phyloP scores from a whole-genome alignment of 2,329 filamentous ascomycete species.

The Beauveria bassiana region DNA sequence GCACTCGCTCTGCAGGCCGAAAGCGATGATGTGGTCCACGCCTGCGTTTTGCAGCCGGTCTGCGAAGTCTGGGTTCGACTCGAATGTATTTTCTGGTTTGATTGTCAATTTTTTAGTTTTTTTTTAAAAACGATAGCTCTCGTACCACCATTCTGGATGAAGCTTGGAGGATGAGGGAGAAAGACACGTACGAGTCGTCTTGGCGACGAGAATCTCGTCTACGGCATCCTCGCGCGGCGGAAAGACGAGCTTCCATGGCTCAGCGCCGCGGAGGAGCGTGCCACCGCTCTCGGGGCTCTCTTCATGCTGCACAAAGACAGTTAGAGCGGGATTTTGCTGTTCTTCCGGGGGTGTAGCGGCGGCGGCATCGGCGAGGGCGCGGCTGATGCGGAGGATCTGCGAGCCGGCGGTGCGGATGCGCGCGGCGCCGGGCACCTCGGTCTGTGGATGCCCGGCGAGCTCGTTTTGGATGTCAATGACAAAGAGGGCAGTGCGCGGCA shows the following conservation, averaged over 20 bases:
- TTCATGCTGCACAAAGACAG: conserved; percentile 25
- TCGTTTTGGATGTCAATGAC: conserved; percentile 28
- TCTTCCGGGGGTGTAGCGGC: background rate
- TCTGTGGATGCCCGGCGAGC: conserved; percentile 19
- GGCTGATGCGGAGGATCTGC: conserved; percentile 18
- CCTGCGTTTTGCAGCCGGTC: conserved; percentile 16
- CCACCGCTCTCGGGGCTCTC: conserved; percentile 18
- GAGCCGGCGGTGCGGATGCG: conserved; percentile 17
- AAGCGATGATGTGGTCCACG: conserved; percentile 19
- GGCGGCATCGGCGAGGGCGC: conserved; percentile 12
- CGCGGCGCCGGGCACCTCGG: conserved; percentile 20
- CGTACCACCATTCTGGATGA: too few relatives aligned
- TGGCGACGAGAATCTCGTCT: conserved; percentile 20
- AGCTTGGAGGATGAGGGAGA: too few relatives aligned
- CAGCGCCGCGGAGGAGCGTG: conserved; percentile 17
- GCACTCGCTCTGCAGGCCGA: conserved; percentile 26
- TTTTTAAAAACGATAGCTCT: too few relatives aligned
- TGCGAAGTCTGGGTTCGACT: conserved; percentile 23
- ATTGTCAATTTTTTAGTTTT: background rate
- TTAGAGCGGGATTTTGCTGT: conserved; percentile 8
- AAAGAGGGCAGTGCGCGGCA: conserved; percentile 20
- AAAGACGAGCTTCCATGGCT: conserved; percentile 23
- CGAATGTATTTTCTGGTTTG: conserved; percentile 20
- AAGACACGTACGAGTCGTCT: conserved; percentile 19
- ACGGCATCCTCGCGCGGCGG: conserved; percentile 15